A percentile compares a stretch with the other conserved stretches of the same genome.
Evolutionary conservation across 164 flowering plant species (phyloP).

Genomic region (Sedum album): DNA sequence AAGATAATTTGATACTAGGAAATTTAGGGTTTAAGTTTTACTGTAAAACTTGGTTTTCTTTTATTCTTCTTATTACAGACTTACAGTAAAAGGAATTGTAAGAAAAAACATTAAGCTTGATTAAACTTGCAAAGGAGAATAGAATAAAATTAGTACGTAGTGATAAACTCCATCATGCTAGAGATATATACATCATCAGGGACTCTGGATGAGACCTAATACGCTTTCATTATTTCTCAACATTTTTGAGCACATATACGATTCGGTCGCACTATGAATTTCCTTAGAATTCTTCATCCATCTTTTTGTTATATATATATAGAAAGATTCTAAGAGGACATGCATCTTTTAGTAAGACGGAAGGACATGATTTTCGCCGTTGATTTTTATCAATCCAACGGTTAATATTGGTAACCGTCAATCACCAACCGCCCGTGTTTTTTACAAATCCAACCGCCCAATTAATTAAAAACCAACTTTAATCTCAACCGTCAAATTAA

Average conservation of each 20-base stretch:
- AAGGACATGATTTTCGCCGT: too few relatives aligned
- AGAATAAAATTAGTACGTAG: too few relatives aligned
- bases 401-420: too few relatives aligned
- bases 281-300: neutral
- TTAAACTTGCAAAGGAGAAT: too few relatives aligned
- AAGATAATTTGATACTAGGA: neutral
- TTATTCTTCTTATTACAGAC: too few relatives aligned
- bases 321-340: too few relatives aligned
- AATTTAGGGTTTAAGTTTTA: neutral
- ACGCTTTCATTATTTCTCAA: neutral
- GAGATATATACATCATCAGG: neutral
- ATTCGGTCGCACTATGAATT: neutral
- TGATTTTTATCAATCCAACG: too few relatives aligned
- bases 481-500: too few relatives aligned
- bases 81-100: neutral
- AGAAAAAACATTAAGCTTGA: neutral
- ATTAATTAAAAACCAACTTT: too few relatives aligned
- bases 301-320: neutral
- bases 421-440: too few relatives aligned
- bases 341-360: too few relatives aligned
- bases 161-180: neutral
- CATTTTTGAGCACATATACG: neutral
- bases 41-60: neutral
- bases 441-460: too few relatives aligned
- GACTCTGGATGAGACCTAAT: neutral